Percentiles rank a stretch among this genome's conserved stretches.
phyloP scores from a whole-genome alignment of 768 basidiomycete species.

The Lentinula sp. region DNA sequence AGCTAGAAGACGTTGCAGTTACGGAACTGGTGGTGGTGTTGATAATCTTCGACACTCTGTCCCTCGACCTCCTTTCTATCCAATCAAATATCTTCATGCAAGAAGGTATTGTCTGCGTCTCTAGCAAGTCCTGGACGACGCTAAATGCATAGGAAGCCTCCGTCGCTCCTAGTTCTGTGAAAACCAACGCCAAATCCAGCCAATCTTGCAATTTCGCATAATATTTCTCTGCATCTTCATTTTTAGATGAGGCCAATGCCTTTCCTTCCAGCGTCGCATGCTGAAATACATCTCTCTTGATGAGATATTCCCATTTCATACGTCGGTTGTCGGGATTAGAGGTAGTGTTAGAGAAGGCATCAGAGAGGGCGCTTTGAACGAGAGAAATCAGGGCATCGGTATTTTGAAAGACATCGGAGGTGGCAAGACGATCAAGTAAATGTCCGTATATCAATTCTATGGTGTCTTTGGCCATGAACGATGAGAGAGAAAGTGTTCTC shows the following conservation, averaged over 20 bases:
- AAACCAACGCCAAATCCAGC: constrained; percentile 69
- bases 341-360: background rate
- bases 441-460: background rate
- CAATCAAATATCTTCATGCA: constrained; percentile 87
- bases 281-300: constrained; percentile 66
- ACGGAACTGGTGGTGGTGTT: background rate
- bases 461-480: background rate
- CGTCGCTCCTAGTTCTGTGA: constrained; percentile 73
- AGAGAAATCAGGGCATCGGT: background rate
- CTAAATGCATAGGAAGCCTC: constrained; percentile 76
- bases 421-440: background rate
- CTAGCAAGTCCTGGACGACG: constrained; percentile 76
- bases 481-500: no score
- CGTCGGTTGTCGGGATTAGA: constrained; percentile 54
- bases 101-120: constrained; percentile 78
- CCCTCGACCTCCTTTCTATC: constrained; percentile 63
- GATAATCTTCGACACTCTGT: background rate
- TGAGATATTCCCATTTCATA: constrained; percentile 69
- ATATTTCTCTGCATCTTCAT: constrained; percentile 34
- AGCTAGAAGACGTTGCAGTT: background rate
- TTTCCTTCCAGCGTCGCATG: constrained; percentile 68
- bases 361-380: background rate
- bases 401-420: background rate
- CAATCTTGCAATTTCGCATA: constrained; percentile 54
- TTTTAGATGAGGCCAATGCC: constrained; percentile 45